Evolutionary conservation across 2,329 filamentous ascomycete genomes (phyloP).

Genomic region (Diaporthe nobilis): DNA sequence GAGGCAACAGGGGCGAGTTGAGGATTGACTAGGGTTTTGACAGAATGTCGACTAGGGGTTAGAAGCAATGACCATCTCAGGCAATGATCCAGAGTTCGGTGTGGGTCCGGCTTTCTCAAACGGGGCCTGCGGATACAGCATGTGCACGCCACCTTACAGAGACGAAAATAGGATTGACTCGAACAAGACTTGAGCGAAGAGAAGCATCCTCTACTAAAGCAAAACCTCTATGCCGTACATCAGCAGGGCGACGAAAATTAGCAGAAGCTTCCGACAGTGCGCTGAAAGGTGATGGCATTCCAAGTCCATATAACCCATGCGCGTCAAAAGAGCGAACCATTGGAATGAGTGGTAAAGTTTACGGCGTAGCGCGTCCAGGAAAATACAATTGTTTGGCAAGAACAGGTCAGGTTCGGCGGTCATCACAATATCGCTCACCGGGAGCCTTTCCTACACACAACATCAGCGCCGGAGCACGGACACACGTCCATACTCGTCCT

Average conservation of each 20-base stretch:
- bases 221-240: too few relatives aligned
- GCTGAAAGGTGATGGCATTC: too few relatives aligned
- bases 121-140: neutral
- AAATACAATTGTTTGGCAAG: neutral
- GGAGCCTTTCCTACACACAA: neutral
- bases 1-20: constrained; percentile 7
- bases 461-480: neutral
- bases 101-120: neutral
- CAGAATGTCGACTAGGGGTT: neutral
- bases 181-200: neutral
- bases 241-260: neutral
- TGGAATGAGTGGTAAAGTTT: neutral
- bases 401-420: too few relatives aligned
- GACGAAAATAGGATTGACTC: neutral
- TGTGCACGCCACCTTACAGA: neutral
- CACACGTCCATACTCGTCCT: constrained; percentile 8
- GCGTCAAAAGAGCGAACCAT: neutral
- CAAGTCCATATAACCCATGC: too few relatives aligned
- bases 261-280: neutral
- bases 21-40: constrained; percentile 2
- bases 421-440: neutral
- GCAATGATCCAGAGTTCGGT: neutral
- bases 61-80: constrained; percentile 16
- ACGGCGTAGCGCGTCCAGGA: neutral
- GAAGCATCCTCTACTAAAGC: neutral